Evolutionary conservation across 2,329 filamentous ascomycete species (phyloP).

Genomic region (Neofusicoccum cordaticola): DNA sequence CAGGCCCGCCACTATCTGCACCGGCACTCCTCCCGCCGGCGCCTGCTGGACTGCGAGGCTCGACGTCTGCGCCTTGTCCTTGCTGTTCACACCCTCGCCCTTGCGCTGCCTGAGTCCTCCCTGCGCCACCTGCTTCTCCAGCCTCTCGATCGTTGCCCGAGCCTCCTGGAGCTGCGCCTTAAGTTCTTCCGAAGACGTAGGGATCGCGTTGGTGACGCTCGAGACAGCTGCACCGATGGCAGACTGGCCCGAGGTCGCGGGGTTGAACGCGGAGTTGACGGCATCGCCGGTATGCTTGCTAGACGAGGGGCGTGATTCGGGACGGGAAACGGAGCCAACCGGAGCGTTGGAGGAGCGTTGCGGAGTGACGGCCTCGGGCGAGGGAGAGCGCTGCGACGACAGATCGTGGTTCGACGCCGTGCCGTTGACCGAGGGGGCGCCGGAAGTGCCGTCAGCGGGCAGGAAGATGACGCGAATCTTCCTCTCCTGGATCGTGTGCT

Average conservation of each 20-base stretch:
- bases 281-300: slow-evolving; percentile 42
- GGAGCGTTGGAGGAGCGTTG: slow-evolving; percentile 34
- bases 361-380: slow-evolving; percentile 50
- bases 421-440: slow-evolving; percentile 30
- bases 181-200: slow-evolving; percentile 59
- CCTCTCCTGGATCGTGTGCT: slow-evolving; percentile 78
- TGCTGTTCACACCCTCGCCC: slow-evolving; percentile 46
- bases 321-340: slow-evolving; percentile 37
- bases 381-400: slow-evolving; percentile 53
- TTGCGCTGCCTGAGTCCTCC: slow-evolving; percentile 75
- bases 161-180: slow-evolving; percentile 72
- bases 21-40: slow-evolving; percentile 71
- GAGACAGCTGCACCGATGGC: slow-evolving; percentile 46
- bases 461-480: slow-evolving; percentile 94
- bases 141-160: slow-evolving; percentile 66
- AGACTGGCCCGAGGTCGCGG: slow-evolving; percentile 35
- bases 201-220: slow-evolving; percentile 47
- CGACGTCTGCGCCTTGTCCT: slow-evolving; percentile 49
- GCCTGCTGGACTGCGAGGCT: slow-evolving; percentile 53
- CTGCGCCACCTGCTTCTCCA: slow-evolving; percentile 61
- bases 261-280: slow-evolving; percentile 40
- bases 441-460: slow-evolving; percentile 53
- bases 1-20: slow-evolving; percentile 78
- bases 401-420: slow-evolving; percentile 24
- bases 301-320: slow-evolving; percentile 37